Evolutionary conservation across 352 stramenopile genomes (phyloP), one percentile per base, ranked within the genome.

Genomic region (Peronospora tabacina): DNA sequence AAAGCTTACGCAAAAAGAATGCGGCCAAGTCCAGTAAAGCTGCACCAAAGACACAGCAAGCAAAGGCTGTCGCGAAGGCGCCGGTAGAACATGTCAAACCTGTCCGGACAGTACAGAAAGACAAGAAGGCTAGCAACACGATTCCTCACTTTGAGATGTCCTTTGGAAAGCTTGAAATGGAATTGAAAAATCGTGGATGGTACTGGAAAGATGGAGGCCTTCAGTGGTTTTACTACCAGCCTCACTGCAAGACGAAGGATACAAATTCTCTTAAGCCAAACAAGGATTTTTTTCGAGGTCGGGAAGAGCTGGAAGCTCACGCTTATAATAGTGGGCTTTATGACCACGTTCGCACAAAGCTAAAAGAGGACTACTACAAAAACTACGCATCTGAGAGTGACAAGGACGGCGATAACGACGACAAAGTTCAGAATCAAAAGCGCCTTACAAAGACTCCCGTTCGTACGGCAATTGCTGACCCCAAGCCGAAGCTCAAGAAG

Each of bases 141-240:
- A 75, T 84, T 30, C 76, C 79, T 19, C 41, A 61, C 5, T 87
- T 90, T 46, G 79, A 85, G 41, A 64, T 68, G 44, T 68, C 58
- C 11, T 79, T 74, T 35, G 79, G 79, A 20, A 85, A 72, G 38
- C 45, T 87, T 22, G 79, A 90, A 51, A 42, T 20, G 3, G 79
- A 85, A 33, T 44, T 90, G 3, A 63, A 61, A 15, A 44, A 24
- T 20, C 72, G 70, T 24, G 79, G 79, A 16, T 90, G 79, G 79
- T 85, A 70, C 55, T 90, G 76, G 76, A 79, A 72, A 28, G 22
- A 26, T 13, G 42, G 48, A 15, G 52, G 38, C 13, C 58, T 70
- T 7, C 64, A 65, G n/a, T 88, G 55, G 49, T 57, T 56, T 5
- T 90, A 86, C 55, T 87, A 68, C 49, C 60, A 73, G 48, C 76